These are phyloP conservation scores for Termitomyces sp. DNA, from an alignment of 768 basidiomycete genomes.

Conservation along the genomic window DNA sequence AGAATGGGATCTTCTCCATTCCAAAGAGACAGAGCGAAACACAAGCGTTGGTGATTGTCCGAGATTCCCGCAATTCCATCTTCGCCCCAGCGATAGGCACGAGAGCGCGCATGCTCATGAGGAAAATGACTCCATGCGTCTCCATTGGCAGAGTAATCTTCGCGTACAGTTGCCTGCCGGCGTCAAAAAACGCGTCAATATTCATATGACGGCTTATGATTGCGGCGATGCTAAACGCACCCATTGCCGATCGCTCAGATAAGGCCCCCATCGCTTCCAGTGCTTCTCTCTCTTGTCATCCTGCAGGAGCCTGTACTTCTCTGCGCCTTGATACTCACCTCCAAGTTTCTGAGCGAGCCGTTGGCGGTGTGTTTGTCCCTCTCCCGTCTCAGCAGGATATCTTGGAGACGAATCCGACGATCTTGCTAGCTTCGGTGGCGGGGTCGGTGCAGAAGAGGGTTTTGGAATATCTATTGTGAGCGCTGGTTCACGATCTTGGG, in stretches of 20 bases:
- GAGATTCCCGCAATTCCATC: conserved; percentile 97
- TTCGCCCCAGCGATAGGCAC: conserved; percentile 98
- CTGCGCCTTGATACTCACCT: conserved; percentile 71
- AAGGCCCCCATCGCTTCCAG: conserved; percentile 99
- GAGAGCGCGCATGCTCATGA: conserved; percentile 87
- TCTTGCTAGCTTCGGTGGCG: conserved; percentile 47
- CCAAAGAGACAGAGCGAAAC: conserved; percentile 90
- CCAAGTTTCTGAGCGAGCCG: conserved; percentile 64
- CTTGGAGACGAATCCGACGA: conserved; percentile 33
- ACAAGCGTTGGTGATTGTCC: conserved; percentile 94
- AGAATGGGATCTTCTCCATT: conserved; percentile 92
- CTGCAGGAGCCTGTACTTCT: conserved; percentile 82
- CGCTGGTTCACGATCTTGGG: conserved; percentile 22
- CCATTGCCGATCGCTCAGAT: conserved; percentile 97
- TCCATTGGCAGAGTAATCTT: conserved; percentile 96
- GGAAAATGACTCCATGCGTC: conserved; percentile 97
- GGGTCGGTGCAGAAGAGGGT: conserved; percentile 31
- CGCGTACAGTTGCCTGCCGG: conserved; percentile 89
- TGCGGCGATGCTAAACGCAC: conserved; percentile 40
- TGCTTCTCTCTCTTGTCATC: conserved; percentile 77
- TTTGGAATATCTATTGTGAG: conserved; percentile 77
- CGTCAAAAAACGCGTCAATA: conserved; percentile 13
- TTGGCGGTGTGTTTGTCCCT: conserved; percentile 50
- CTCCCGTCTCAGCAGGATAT: conserved; percentile 14
- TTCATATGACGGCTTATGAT: background rate